These are phyloP conservation scores for Talaromyces marneffei DNA, from an alignment of 2,329 filamentous ascomycete genomes.

Conservation along the genomic window DNA sequence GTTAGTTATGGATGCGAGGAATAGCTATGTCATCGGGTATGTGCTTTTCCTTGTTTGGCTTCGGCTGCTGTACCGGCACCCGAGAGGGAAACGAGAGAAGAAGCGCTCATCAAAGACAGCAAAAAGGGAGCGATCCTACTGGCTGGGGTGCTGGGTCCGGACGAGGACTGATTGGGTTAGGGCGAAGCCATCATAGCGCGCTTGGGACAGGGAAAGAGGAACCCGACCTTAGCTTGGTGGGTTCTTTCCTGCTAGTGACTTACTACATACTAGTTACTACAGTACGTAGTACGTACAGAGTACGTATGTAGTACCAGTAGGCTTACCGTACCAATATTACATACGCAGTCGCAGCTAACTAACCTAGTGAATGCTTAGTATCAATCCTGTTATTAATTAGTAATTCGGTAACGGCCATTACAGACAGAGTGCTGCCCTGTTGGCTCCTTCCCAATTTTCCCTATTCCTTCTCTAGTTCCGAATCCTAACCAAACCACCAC, in stretches of 20 bases:
- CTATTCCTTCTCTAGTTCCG: neutral
- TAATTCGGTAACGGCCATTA: neutral
- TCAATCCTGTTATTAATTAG: neutral
- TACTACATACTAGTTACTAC: neutral
- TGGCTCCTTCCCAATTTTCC: neutral
- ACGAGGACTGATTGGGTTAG: neutral
- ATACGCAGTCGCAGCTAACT: too few relatives aligned
- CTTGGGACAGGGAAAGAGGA: constrained; percentile 1
- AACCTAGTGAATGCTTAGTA: neutral
- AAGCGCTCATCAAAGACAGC: neutral
- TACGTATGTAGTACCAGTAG: too few relatives aligned
- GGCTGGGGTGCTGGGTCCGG: neutral
- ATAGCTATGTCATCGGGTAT: neutral
- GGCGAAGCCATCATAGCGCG: neutral
- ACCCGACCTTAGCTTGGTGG: constrained; percentile 1
- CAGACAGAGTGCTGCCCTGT: too few relatives aligned
- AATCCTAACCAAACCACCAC: neutral
- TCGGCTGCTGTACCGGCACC: neutral
- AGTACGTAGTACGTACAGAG: neutral
- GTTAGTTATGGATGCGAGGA: too few relatives aligned
- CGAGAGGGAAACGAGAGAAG: neutral
- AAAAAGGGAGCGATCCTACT: constrained; percentile 4
- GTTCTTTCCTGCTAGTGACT: neutral
- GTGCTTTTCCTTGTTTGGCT: neutral
- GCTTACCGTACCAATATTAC: too few relatives aligned